Percentiles rank a stretch among this genome's conserved stretches.
Conservation (phyloP, 2,329 filamentous ascomycete genomes). For the Davidsoniella eucalypti region DNA sequence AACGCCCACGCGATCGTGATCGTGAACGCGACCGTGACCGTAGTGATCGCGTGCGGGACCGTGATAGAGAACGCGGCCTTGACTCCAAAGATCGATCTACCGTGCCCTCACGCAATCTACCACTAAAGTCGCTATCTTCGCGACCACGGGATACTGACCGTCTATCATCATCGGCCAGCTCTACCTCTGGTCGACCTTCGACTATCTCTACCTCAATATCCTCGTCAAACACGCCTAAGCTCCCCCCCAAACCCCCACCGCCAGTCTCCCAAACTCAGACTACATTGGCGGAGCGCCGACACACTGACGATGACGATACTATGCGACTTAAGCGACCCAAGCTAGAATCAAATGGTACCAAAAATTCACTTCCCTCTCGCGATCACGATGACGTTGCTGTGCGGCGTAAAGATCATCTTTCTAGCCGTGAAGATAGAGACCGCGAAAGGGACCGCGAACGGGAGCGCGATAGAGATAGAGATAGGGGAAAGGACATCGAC, state of each 20-base stretch:
- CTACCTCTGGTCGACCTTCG: neutral
- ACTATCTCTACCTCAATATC: neutral
- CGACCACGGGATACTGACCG: constrained; percentile 4
- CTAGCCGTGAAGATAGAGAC: constrained; percentile 4
- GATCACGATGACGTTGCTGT: neutral
- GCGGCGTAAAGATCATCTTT: constrained; percentile 1
- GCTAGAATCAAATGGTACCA: constrained; percentile 1
- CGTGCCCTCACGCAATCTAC: neutral
- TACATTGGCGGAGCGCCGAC: constrained; percentile 1
- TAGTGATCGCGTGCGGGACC: neutral
- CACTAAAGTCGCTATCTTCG: neutral
- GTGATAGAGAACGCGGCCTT: constrained; percentile 1
- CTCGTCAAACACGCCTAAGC: constrained; percentile 1
- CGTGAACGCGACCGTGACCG: constrained; percentile 1
- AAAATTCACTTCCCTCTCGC: neutral
- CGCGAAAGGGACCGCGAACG: constrained; percentile 1
- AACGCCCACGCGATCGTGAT: constrained; percentile 4
- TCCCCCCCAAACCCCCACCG: constrained; percentile 8
- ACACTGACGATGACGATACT: neutral
- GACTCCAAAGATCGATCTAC: neutral
- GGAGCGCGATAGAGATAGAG: constrained; percentile 5
- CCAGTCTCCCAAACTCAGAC: neutral
- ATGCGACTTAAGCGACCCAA: neutral
- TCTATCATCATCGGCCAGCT: neutral
- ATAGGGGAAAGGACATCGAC: neutral